Conservation (phyloP, 768 basidiomycete genomes). For the Mycena galericulata region DNA sequence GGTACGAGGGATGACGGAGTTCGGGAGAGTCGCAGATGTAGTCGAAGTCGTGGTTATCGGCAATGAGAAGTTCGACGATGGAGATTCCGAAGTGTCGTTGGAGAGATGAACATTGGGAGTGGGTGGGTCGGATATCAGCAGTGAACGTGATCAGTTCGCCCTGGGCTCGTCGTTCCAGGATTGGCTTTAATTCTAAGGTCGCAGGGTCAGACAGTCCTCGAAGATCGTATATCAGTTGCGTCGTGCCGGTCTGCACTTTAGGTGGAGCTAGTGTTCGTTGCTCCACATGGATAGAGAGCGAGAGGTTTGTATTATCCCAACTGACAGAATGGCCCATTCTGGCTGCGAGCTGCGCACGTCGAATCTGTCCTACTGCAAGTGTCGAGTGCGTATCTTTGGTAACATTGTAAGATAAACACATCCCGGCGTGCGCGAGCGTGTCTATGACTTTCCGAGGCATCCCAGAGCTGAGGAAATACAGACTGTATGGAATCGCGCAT, state of each 20-base stretch:
- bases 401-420: constrained; percentile 7
- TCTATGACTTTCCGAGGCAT: constrained; percentile 16
- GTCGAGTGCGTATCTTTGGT: not conserved
- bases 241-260: constrained; percentile 11
- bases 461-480: constrained; percentile 3
- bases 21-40: not conserved
- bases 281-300: constrained; percentile 10
- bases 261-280: not conserved
- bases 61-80: not conserved
- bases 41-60: not conserved
- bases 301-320: constrained; percentile 6
- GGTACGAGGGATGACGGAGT: not conserved
- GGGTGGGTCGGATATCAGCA: not conserved
- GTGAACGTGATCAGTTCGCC: not conserved
- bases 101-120: not conserved
- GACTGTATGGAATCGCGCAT: constrained; percentile 6
- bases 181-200: not conserved
- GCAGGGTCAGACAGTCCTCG: not conserved
- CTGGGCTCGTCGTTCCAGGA: not conserved
- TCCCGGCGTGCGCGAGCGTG: constrained; percentile 8
- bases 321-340: constrained; percentile 4
- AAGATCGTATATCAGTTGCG: not conserved
- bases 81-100: not conserved
- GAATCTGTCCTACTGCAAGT: not conserved
- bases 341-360: constrained; percentile 2